These are phyloP conservation scores for Roridomyces roridus DNA, from an alignment of 768 basidiomycete genomes.

Conservation along the genomic window DNA sequence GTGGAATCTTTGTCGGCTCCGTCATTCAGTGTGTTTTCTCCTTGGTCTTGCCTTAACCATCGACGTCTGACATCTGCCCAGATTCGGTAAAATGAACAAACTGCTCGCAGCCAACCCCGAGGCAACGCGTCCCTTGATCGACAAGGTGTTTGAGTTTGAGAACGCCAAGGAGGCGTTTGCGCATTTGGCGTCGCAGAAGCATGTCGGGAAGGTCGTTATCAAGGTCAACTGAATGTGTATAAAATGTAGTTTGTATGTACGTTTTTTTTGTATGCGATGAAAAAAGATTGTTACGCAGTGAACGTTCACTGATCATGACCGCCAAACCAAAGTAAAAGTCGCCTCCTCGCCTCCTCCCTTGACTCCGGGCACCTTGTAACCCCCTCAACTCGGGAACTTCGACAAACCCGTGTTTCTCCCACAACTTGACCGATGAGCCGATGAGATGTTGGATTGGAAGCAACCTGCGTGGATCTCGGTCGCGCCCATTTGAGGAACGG, in stretches of 20 bases:
- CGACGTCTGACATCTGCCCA: too few relatives aligned
- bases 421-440: constrained; percentile 17
- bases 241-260: too few relatives aligned
- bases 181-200: constrained; percentile 48
- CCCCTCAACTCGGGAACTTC: constrained; percentile 4
- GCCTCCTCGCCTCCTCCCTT: constrained; percentile 16
- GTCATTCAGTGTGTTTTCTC: constrained; percentile 43
- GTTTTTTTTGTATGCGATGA: too few relatives aligned
- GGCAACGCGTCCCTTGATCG: constrained; percentile 40
- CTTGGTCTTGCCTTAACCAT: neutral
- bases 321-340: neutral
- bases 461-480: constrained; percentile 22
- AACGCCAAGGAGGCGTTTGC: constrained; percentile 47
- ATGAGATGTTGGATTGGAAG: constrained; percentile 9
- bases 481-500: constrained; percentile 19
- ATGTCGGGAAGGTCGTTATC: constrained; percentile 56
- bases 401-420: constrained; percentile 25
- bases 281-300: too few relatives aligned
- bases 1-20: constrained; percentile 52
- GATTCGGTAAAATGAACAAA: constrained; percentile 54
- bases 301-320: too few relatives aligned
- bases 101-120: constrained; percentile 41
- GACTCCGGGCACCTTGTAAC: neutral
- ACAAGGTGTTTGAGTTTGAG: constrained; percentile 48
- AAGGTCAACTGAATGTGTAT: too few relatives aligned